Conservation (phyloP, 108 stramenopile genomes). For the Mediolabrus comicus region DNA sequence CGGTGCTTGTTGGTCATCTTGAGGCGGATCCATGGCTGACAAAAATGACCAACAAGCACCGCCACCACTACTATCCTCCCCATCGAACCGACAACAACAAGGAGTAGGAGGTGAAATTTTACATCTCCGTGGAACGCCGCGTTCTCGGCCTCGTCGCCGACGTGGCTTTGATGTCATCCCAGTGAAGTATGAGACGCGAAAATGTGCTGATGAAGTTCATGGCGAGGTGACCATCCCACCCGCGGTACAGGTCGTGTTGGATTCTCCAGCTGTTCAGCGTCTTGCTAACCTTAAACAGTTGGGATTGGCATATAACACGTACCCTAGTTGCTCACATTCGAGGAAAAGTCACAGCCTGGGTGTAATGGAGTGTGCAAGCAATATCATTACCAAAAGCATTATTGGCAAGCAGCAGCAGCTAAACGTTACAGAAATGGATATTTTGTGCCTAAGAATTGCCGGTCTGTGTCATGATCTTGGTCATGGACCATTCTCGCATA, state of each 20-base stretch:
- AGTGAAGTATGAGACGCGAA: conserved; percentile 11
- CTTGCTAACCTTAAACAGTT: conserved; percentile 82
- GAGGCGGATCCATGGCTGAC: no score
- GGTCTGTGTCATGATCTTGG: conserved; percentile 91
- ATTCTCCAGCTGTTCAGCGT: conserved; percentile 76
- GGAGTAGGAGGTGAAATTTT: background rate
- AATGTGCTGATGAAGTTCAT: conserved; percentile 80
- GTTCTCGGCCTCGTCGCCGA: background rate
- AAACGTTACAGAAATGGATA: conserved; percentile 75
- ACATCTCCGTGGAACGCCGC: background rate
- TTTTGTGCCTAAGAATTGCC: conserved; percentile 92
- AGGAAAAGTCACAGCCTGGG: conserved; percentile 76
- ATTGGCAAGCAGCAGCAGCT: conserved; percentile 62
- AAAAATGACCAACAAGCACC: background rate
- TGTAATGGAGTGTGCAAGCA: conserved; percentile 80
- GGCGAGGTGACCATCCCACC: conserved; percentile 63
- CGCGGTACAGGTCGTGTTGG: conserved; percentile 65
- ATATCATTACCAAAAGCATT: conserved; percentile 44
- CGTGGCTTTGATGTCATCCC: background rate
- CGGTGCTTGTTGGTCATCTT: no score
- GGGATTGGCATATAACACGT: conserved; percentile 73
- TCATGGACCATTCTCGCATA: conserved; percentile 86
- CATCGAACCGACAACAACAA: no score
- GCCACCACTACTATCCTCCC: background rate
- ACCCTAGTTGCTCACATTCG: conserved; percentile 75